Evolutionary conservation across 164 flowering plant species (phyloP).

Genomic region (Warburgia ugandensis): DNA sequence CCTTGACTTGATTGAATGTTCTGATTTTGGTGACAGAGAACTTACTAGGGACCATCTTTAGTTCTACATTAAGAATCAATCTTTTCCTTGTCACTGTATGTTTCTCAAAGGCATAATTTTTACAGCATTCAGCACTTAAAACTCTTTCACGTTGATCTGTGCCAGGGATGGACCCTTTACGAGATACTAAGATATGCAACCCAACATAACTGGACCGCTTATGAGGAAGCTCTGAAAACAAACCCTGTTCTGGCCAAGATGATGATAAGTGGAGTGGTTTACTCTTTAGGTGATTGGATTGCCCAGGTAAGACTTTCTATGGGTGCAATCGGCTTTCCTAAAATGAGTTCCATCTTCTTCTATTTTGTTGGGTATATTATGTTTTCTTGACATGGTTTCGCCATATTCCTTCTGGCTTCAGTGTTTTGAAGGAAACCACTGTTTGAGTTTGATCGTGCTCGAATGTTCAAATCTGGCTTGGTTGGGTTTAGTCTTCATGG

Average conservation of each 20-base stretch:
- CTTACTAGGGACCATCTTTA: no score
- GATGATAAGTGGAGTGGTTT: slow-evolving; percentile 77
- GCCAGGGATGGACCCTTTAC: slow-evolving; percentile 74
- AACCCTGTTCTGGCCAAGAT: slow-evolving; percentile 82
- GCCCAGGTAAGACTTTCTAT: slow-evolving; percentile 43
- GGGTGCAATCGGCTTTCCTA: not conserved
- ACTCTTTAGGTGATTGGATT: slow-evolving; percentile 86
- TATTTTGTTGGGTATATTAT: no score
- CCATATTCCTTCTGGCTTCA: slow-evolving; percentile 13
- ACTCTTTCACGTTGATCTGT: not conserved
- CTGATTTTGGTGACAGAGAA: no score
- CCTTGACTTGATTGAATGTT: no score
- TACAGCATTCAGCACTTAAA: no score
- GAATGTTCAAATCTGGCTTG: slow-evolving; percentile 75
- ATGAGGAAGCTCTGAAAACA: slow-evolving; percentile 70
- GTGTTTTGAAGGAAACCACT: slow-evolving; percentile 86
- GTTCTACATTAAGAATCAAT: no score
- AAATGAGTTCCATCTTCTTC: no score
- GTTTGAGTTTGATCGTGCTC: slow-evolving; percentile 62
- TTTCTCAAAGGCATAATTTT: no score
- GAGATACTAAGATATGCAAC: slow-evolving; percentile 72
- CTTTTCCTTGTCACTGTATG: no score
- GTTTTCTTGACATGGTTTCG: not conserved
- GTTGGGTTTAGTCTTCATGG: slow-evolving; percentile 85
- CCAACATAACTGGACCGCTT: slow-evolving; percentile 75